Base-by-base conservation (phyloP, 257 asterid species). In the Lycium ferocissimum region DNA sequence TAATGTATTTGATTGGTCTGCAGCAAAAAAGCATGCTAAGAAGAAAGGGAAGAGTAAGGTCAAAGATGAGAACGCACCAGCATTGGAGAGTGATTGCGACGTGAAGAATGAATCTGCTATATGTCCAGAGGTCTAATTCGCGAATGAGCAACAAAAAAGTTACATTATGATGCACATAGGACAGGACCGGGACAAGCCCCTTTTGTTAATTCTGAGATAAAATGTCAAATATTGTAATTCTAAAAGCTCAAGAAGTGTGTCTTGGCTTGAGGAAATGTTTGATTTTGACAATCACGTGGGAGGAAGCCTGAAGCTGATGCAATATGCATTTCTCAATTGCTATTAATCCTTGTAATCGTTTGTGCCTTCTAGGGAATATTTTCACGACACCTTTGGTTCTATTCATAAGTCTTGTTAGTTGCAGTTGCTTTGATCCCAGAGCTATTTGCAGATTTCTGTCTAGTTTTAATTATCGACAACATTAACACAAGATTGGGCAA, bases 1-100 rank as follows among this genome's bases (percentile, higher is more conserved):
- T 57, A 85, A 84, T 82, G 13, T 17, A 17, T 84, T 82, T 79
- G 85, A 81, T 71, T 40, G n/a, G 22, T 84, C 12, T 88, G 91
- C 94, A 94, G 98, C 92, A 5, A 94, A 90, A 92, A 85, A 90
- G 88, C 92, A 89, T 79, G 91, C 94, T 6, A 92, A 86, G 90
- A 79, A 81, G 67, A 89, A 86, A 87, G 89, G 87, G 83, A 90
- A 89, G 89, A 79, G 85, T 69, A 85, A 83, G 86, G 78, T 1
- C 33, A 79, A 14, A 26, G 82, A 84, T 14, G 65, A 65, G 65
- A 78, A 33, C 17, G 8, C 65, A 8, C 47, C 65, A 26, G 33
- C 82, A 78, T 54, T 2, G 37, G 49, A 35, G 49, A 33, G 22
- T 13, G 45, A 76, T 75, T 7, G 45, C 9, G 2, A 22, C 12